Base-by-base conservation (phyloP, 805 yeast genomes). In the Nematodospora valgi region DNA sequence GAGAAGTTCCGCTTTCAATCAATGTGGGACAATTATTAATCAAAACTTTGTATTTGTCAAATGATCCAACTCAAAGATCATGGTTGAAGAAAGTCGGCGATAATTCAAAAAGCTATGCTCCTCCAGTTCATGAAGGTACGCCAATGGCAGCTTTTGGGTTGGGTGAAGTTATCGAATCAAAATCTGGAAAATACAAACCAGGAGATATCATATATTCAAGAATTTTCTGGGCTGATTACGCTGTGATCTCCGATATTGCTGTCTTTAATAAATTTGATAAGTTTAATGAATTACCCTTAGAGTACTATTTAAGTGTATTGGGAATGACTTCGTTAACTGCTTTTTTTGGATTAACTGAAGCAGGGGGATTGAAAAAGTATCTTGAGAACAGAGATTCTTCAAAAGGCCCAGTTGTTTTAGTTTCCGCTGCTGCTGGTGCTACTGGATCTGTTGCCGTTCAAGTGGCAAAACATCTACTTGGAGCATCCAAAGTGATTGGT, bases 381-480 rank as follows among this genome's bases (percentile, higher is more conserved):
- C 21, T 34, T 18, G 58, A 35, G 62, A 54, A 32, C 3, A 17
- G 30, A 10, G 40, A 26, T n/a, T 21, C 27, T 10, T 41, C 28
- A 5, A 56, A 58, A 14, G 66, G 65, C 16, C 77, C 78, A 47
- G 61, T 68, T 6, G 63, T 75, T 44, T 56, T 78, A 29, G 61
- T 80, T 29, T 72, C 80, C 13, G 86, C 84, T 38, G 86, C 86
- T 10, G 72, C 81, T 6, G 87, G 87, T 41, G 84, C 85, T n/a
- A 80, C 81, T n/a, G 86, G 86, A 10, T 68, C 76, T 17, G 57
- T 69, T 31, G 73, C 65, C 31, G 73, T 78, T 14, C 85, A 79
- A 52, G 51, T 80, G 9, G 80, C 84, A 27, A 61, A 75, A 40
- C 58, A 70, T 25, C 54, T 74, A 8, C 64, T 72, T 50, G 72